Percentiles rank a stretch among this genome's conserved stretches.
These are phyloP conservation scores for Nitzschia sp. DNA, from an alignment of 108 stramenopile genomes.

Conservation along the genomic window DNA sequence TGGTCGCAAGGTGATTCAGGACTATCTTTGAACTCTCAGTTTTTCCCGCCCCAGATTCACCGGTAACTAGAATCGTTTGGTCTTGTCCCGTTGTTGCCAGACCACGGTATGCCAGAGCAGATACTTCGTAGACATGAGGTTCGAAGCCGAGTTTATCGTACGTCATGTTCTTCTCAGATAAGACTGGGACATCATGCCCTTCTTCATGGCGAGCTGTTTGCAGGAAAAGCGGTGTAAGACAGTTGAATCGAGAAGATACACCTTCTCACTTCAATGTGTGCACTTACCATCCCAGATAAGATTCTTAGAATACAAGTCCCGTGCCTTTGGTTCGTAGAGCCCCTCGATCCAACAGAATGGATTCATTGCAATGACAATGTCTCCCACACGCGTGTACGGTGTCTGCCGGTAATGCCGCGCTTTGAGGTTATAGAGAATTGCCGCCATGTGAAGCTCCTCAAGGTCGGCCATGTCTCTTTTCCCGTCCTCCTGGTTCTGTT, in stretches of 20 bases:
- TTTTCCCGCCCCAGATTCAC: conserved; percentile 91
- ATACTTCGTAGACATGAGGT: conserved; percentile 82
- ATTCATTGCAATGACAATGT: conserved; percentile 93
- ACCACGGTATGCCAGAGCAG: conserved; percentile 72
- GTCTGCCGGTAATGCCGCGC: conserved; percentile 58
- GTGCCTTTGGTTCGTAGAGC: conserved; percentile 49
- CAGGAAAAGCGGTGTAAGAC: background rate
- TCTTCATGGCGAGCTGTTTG: background rate
- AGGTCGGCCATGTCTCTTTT: conserved; percentile 80
- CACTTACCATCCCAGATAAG: conserved; percentile 48
- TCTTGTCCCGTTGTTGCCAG: conserved; percentile 48
- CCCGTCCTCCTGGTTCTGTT: conserved; percentile 52
- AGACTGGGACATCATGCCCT: background rate
- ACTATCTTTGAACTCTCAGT: conserved; percentile 92
- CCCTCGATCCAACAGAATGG: conserved; percentile 70
- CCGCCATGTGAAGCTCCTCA: conserved; percentile 71
- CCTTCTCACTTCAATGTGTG: background rate
- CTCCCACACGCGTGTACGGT: conserved; percentile 91
- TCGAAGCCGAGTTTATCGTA: conserved; percentile 52
- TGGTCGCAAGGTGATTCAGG: conserved; percentile 79
- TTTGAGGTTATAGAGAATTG: conserved; percentile 87
- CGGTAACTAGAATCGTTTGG: conserved; percentile 83
- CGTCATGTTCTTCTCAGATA: conserved; percentile 38
- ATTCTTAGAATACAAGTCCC: conserved; percentile 54
- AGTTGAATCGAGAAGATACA: background rate